Evolutionary conservation across 352 stramenopile species (phyloP), one percentile per base, ranked within the genome.

Genomic region (Phytophthora sojae): DNA sequence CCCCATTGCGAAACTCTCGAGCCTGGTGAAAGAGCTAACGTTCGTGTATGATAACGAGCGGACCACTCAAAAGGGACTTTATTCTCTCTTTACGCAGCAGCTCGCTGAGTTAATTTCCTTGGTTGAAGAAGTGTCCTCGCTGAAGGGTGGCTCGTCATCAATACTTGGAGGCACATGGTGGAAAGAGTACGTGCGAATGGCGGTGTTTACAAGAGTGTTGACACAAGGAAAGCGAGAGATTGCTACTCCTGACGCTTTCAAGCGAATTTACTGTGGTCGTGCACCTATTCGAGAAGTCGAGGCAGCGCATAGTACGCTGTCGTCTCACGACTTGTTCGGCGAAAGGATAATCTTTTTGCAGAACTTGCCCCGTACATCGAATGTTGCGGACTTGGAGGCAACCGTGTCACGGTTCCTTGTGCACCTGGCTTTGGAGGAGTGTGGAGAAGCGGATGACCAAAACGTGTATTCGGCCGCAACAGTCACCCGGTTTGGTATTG

Each of bases 391-490:
- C 8, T 61, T 94, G 21, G 51, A 73, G 39, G 32, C 55, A 5
- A 76, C 73, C 1, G 25, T 94, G 5, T 89, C 85, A 29, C 84
- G 81, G 6, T 92, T 85, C 53, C 69, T 94, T 25, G 69, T 85
- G 15, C 87, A 90, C 50, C 58, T 93, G 14, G 83, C 85, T 26
- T 74, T 93, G 19, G 83, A 94, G 56, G 86, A 92, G 45, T 94
- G 85, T 37, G 87, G 87, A 7, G 87, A 93, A 77, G 84, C 83
- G 3, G 87, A 94, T 42, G 87, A 94, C 57, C 82, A 91, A 51
- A 94, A 82, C 32, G 86, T 93, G 19, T 83, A 86, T 47, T 93
- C 85, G 11, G 88, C 88, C 5, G 81, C 85, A 12, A 77, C 88
- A 26, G 79, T 87, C 0, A 83, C 80, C 59, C 82, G 86, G 1